Conservation (phyloP, 768 basidiomycete genomes). For the Amanita jacksonii region DNA sequence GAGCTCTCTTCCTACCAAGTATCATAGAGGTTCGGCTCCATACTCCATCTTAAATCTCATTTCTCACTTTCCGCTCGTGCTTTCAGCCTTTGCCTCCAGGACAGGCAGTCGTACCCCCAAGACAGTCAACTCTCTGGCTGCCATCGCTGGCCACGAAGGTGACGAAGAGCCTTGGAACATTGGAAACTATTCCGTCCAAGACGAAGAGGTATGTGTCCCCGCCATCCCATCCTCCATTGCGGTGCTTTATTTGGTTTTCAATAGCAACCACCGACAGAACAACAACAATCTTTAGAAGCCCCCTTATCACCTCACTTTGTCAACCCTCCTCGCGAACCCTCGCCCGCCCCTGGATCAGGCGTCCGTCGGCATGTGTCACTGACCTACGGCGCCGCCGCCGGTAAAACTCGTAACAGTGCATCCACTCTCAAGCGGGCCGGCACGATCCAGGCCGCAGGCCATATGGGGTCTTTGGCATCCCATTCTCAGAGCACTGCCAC, state of each 20-base stretch:
- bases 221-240: too few species aligned
- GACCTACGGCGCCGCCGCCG: conserved; percentile 57
- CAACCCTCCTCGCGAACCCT: conserved; percentile 41
- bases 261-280: conserved; percentile 19
- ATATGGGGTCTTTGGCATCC: conserved; percentile 16
- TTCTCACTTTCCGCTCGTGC: conserved; percentile 7
- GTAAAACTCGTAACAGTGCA: conserved; percentile 40
- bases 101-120: conserved; percentile 60
- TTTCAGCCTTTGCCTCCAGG: conserved; percentile 42
- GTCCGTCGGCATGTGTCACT: conserved; percentile 78
- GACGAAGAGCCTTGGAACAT: conserved; percentile 86
- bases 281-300: conserved; percentile 22
- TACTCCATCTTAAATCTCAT: conserved; percentile 9
- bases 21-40: conserved; percentile 53
- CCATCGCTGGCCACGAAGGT: conserved; percentile 79
- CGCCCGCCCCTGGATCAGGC: conserved; percentile 58
- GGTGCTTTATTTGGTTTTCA: neutral
- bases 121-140: conserved; percentile 71
- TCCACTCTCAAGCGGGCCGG: conserved; percentile 64
- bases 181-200: conserved; percentile 44
- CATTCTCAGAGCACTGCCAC: conserved; percentile 26
- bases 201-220: conserved; percentile 49
- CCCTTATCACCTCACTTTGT: conserved; percentile 59
- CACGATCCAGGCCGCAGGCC: conserved; percentile 49
- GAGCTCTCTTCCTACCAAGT: conserved; percentile 71